Evolutionary conservation across 2,329 filamentous ascomycete species (phyloP).

Genomic region (Blastomyces percursus): DNA sequence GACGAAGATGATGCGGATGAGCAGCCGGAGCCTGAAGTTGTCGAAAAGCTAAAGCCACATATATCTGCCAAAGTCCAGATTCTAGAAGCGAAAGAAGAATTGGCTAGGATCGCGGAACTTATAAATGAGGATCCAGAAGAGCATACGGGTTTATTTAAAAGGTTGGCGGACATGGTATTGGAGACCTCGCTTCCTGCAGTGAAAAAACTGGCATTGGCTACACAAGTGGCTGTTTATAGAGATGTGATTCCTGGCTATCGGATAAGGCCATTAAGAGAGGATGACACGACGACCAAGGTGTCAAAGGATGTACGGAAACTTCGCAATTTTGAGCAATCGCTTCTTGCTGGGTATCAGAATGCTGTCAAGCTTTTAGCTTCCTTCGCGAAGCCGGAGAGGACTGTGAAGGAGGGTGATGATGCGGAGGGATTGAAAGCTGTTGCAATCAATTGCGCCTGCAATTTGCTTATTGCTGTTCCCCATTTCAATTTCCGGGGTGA

Average conservation of each 20-base stretch:
- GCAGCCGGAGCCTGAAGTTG: slow-evolving; percentile 40
- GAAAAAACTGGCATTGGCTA: slow-evolving; percentile 73
- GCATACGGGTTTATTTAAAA: slow-evolving; percentile 67
- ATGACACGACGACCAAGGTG: slow-evolving; percentile 63
- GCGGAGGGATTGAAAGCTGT: slow-evolving; percentile 50
- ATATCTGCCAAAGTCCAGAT: slow-evolving; percentile 71
- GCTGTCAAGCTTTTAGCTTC: slow-evolving; percentile 68
- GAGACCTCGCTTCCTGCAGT: slow-evolving; percentile 57
- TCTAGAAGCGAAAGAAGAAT: slow-evolving; percentile 76
- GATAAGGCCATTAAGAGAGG: slow-evolving; percentile 70
- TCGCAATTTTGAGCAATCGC: slow-evolving; percentile 73
- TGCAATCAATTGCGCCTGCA: slow-evolving; percentile 77
- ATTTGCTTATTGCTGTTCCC: slow-evolving; percentile 66
- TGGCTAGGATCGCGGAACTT: slow-evolving; percentile 67
- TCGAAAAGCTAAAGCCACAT: slow-evolving; percentile 46
- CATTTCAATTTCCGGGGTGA: slow-evolving; percentile 97
- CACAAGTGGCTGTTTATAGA: slow-evolving; percentile 84
- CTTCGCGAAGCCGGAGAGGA: slow-evolving; percentile 50
- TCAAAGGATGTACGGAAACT: slow-evolving; percentile 84
- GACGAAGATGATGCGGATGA: slow-evolving; percentile 46
- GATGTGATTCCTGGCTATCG: slow-evolving; percentile 94
- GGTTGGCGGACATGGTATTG: slow-evolving; percentile 62
- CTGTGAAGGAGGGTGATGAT: slow-evolving; percentile 19
- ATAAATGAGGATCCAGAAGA: slow-evolving; percentile 93
- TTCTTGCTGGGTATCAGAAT: slow-evolving; percentile 72